phyloP scores from a whole-genome alignment of 441 rosid genomes.

The Brassica hybrid region DNA sequence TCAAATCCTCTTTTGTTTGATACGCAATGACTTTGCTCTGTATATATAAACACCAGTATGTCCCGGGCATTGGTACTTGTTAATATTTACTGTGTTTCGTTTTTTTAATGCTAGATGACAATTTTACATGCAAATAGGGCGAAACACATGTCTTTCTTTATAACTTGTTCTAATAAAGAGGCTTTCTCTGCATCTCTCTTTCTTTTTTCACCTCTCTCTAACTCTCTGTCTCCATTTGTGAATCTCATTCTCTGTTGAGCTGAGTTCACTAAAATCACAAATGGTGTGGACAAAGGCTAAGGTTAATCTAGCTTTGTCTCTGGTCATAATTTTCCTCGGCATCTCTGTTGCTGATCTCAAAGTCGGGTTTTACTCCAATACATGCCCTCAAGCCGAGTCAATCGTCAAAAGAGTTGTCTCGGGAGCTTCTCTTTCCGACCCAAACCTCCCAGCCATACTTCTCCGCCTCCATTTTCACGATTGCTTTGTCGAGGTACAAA shows the following conservation, averaged over 20 bases:
- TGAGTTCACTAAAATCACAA: slow-evolving; percentile 20
- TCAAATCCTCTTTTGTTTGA: slow-evolving; percentile 25
- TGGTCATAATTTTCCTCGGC: slow-evolving; percentile 22
- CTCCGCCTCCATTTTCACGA: slow-evolving; percentile 74
- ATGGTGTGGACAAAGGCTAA: slow-evolving; percentile 30
- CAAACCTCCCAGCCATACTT: slow-evolving; percentile 51
- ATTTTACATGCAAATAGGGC: slow-evolving; percentile 39
- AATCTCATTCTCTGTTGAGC: slow-evolving; percentile 18
- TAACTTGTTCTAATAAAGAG: slow-evolving; percentile 7
- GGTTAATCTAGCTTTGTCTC: slow-evolving; percentile 31
- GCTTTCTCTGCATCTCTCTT: slow-evolving; percentile 34
- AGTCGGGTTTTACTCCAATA: slow-evolving; percentile 50
- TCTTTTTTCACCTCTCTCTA: slow-evolving; percentile 14
- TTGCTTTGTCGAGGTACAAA: slow-evolving; percentile 76
- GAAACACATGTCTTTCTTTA: slow-evolving; percentile 36
- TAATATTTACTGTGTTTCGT: slow-evolving; percentile 17
- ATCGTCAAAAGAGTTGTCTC: slow-evolving; percentile 51
- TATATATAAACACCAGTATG: slow-evolving; percentile 26
- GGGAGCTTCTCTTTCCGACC: slow-evolving; percentile 44
- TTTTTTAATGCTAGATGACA: slow-evolving; percentile 36
- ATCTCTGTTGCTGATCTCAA: slow-evolving; percentile 41
- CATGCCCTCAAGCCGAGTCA: slow-evolving; percentile 67
- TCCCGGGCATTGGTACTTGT: slow-evolving; percentile 36
- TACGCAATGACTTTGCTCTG: slow-evolving; percentile 18
- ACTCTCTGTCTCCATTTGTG: slow-evolving; percentile 61